A percentile compares a stretch with the other conserved stretches of the same genome.
These are phyloP conservation scores for Cyclospora cayetanensis DNA, from an alignment of 169 alveolate genomes.

Conservation along the genomic window DNA sequence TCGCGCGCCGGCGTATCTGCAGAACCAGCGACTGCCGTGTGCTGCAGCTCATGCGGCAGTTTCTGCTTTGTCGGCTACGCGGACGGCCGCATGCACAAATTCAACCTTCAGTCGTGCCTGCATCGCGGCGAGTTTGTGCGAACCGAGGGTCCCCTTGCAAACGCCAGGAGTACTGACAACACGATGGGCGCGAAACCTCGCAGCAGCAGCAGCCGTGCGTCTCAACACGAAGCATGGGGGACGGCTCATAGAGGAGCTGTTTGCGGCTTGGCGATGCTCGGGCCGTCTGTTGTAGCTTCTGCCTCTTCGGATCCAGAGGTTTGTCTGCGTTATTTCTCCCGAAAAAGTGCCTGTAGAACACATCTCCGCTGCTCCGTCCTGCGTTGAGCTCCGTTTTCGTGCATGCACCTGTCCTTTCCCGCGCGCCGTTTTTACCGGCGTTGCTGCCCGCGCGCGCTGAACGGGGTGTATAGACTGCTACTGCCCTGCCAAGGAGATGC, in stretches of 20 bases:
- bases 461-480: no score
- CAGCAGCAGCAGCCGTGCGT: not conserved
- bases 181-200: not conserved
- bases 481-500: no score
- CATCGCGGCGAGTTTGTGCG: slow-evolving; percentile 74
- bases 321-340: no score
- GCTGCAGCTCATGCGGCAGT: slow-evolving; percentile 89
- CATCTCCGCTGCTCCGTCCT: no score
- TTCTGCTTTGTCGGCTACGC: slow-evolving; percentile 87
- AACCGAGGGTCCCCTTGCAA: no score
- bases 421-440: no score
- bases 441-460: no score
- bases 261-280: slow-evolving; percentile 55
- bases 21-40: slow-evolving; percentile 76
- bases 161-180: not conserved
- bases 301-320: slow-evolving; percentile 59
- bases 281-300: slow-evolving; percentile 13
- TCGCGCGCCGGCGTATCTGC: not conserved
- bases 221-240: not conserved
- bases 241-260: not conserved
- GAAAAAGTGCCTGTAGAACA: no score
- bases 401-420: no score
- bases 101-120: slow-evolving; percentile 87
- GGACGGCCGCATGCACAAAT: slow-evolving; percentile 84
- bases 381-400: no score